Conservation (phyloP, 192 early-diverging fungal species). For the Mortierella alpina region DNA sequence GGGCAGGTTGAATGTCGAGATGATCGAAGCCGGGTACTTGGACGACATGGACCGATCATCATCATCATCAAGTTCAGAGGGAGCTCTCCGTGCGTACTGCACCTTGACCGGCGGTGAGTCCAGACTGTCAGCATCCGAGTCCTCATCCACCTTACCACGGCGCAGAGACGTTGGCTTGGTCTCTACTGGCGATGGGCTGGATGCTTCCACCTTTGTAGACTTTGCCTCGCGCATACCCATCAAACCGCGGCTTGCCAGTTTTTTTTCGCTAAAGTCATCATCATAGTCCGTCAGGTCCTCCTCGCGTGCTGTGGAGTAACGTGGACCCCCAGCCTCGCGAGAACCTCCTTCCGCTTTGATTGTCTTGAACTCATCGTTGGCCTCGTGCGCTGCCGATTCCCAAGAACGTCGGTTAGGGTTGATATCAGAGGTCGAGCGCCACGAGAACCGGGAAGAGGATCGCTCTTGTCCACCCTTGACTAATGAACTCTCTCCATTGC, state of each 20-base stretch:
- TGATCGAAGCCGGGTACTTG: slow-evolving; percentile 39
- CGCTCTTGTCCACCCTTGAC: not conserved
- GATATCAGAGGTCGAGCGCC: slow-evolving; percentile 11
- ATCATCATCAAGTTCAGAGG: slow-evolving; percentile 13
- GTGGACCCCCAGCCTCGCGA: not conserved
- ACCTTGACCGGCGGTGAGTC: slow-evolving; percentile 50
- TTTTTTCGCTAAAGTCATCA: not conserved
- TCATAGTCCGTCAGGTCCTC: slow-evolving; percentile 22
- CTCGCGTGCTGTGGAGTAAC: slow-evolving; percentile 17
- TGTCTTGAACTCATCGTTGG: not conserved
- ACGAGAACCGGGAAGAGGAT: slow-evolving; percentile 25
- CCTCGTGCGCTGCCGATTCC: slow-evolving; percentile 16
- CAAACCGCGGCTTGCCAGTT: not conserved
- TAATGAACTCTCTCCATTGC: not conserved
- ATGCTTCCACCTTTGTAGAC: not conserved
- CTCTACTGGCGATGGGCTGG: too few species aligned
- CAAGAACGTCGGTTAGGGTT: slow-evolving; percentile 23
- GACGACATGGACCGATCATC: slow-evolving; percentile 17
- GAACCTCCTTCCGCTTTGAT: not conserved
- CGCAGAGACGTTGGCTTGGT: not conserved
- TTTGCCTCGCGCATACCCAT: not conserved
- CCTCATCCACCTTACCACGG: not conserved
- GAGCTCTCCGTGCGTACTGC: slow-evolving; percentile 28
- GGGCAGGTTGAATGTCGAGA: slow-evolving; percentile 42
- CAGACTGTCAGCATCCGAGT: slow-evolving; percentile 26